These are phyloP conservation scores for Candida dendrica DNA, from an alignment of 805 yeast species.

Conservation along the genomic window DNA sequence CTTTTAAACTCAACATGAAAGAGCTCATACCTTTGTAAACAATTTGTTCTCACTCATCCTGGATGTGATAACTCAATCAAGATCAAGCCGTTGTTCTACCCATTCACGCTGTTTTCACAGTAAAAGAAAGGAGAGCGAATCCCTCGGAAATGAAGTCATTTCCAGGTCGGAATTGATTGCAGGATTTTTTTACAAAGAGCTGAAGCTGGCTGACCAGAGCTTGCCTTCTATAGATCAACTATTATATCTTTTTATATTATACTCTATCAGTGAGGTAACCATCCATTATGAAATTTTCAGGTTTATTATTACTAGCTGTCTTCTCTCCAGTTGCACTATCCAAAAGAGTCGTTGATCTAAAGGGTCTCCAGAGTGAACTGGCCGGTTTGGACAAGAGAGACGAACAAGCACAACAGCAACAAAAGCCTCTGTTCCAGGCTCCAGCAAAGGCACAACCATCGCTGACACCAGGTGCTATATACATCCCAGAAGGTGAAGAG, in stretches of 20 bases:
- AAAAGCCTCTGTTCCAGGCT: constrained; percentile 13
- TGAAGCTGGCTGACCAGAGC: no score
- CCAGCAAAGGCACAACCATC: constrained; percentile 5
- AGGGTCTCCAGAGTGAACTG: background rate
- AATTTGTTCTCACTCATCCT: constrained; percentile 17
- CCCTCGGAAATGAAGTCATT: no score
- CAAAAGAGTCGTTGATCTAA: constrained; percentile 1
- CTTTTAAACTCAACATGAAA: background rate
- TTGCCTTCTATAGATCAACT: no score
- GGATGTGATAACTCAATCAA: background rate
- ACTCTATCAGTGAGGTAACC: no score
- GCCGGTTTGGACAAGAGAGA: background rate
- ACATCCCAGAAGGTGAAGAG: constrained; percentile 21
- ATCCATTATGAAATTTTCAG: constrained; percentile 1
- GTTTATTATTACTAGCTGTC: background rate
- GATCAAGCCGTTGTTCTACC: no score
- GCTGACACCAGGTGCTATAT: constrained; percentile 2
- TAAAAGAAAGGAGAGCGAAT: no score
- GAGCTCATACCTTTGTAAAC: constrained; percentile 19
- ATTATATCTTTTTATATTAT: no score
- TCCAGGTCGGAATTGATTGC: no score
- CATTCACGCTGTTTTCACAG: no score
- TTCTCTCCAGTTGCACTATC: background rate
- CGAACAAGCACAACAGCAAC: background rate
- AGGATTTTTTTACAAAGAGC: no score